phyloP scores from a whole-genome alignment of 495 filamentous ascomycete species.

The Hypoxylon perforatum region DNA sequence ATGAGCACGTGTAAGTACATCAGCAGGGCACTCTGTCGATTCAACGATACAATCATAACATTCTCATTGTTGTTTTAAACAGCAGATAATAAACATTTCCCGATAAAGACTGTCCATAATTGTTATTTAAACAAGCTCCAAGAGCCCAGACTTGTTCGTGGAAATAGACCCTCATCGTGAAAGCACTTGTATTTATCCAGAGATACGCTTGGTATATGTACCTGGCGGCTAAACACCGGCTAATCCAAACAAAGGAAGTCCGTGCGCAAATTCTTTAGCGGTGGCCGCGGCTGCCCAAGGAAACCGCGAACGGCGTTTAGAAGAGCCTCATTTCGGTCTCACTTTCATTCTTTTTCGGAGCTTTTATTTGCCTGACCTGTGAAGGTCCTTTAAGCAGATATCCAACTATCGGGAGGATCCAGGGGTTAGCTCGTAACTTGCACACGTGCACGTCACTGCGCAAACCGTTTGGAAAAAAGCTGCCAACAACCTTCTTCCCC shows the following conservation, averaged over 20 bases:
- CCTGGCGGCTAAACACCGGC: conserved; percentile 29
- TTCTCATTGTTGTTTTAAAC: too few species aligned
- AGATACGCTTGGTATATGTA: not conserved
- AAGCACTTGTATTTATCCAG: not conserved
- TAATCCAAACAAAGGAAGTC: not conserved
- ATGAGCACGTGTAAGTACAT: too few species aligned
- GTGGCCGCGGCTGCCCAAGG: conserved; percentile 32
- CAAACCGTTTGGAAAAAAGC: too few species aligned
- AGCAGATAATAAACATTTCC: too few species aligned
- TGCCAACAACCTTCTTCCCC: not conserved
- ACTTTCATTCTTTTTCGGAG: conserved; percentile 22
- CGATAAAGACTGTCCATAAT: too few species aligned
- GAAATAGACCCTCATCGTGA: too few species aligned
- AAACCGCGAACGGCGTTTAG: conserved; percentile 33
- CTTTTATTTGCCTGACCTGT: not conserved
- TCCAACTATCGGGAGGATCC: conserved; percentile 2
- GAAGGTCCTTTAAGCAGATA: conserved; percentile 23
- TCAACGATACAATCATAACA: too few species aligned
- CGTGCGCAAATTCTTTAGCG: conserved; percentile 19
- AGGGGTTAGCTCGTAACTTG: conserved; percentile 13
- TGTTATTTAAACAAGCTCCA: too few species aligned
- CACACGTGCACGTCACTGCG: conserved; percentile 26
- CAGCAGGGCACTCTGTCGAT: too few species aligned
- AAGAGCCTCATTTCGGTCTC: conserved; percentile 25
- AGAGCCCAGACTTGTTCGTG: too few species aligned